Evolutionary conservation across 306 rosid genomes (phyloP).

Genomic region (Leucaena leucocephala): DNA sequence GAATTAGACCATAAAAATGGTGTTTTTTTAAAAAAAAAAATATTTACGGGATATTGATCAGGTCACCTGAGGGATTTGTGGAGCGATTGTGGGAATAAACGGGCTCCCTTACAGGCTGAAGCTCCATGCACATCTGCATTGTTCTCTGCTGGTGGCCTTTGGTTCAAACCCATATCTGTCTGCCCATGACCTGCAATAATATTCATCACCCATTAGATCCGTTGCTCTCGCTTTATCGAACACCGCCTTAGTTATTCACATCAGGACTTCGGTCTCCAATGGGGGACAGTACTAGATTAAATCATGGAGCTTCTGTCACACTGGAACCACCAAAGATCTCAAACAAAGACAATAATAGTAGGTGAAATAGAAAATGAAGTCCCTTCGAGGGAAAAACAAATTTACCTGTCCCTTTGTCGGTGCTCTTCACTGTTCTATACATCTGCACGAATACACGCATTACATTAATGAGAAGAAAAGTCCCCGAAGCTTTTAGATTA

Average conservation of each 20-base stretch:
- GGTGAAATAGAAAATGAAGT: conserved; percentile 36
- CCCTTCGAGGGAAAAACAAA: conserved; percentile 40
- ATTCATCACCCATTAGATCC: conserved; percentile 34
- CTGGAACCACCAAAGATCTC: conserved; percentile 41
- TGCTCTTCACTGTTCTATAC: conserved; percentile 99
- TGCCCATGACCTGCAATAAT: conserved; percentile 61
- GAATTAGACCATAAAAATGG: neutral
- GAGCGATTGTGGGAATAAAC: conserved; percentile 28
- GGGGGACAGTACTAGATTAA: conserved; percentile 37
- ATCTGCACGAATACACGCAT: conserved; percentile 72
- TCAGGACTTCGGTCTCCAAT: conserved; percentile 25
- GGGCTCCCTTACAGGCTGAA: conserved; percentile 35
- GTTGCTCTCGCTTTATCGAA: conserved; percentile 51
- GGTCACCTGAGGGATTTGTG: conserved; percentile 44
- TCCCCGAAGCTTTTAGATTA: conserved; percentile 44
- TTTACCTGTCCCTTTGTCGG: conserved; percentile 81
- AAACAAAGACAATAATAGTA: conserved; percentile 58
- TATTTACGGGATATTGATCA: neutral
- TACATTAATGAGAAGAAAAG: conserved; percentile 37
- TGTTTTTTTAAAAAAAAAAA: neutral
- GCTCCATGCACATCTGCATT: conserved; percentile 39
- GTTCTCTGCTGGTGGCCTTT: conserved; percentile 34
- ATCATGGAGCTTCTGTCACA: conserved; percentile 54
- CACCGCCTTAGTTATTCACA: conserved; percentile 51
- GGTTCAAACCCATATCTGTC: conserved; percentile 48